A percentile compares a stretch with the other conserved stretches of the same genome.
phyloP scores from a whole-genome alignment of 1,284 basidiomycete genomes.

The Phylloboletellus chloephorus region DNA sequence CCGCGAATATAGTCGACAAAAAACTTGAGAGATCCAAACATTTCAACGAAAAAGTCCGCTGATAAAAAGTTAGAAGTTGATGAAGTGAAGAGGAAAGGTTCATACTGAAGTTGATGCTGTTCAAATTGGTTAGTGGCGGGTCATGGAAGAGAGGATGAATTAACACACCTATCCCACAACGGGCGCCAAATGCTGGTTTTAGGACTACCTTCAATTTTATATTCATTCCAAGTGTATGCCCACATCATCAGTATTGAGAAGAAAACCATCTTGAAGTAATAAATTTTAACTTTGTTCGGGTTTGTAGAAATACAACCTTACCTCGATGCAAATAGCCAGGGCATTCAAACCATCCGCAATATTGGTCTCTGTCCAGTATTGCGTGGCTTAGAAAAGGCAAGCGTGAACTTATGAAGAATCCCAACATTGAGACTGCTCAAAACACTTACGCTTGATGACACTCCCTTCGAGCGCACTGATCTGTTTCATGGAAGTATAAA shows the following conservation, averaged over 20 bases:
- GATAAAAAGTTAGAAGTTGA: slow-evolving; percentile 10
- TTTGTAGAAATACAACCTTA: slow-evolving; percentile 24
- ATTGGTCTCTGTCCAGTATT: slow-evolving; percentile 77
- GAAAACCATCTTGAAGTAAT: slow-evolving; percentile 62
- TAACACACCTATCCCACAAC: slow-evolving; percentile 62
- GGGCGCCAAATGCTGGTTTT: slow-evolving; percentile 57
- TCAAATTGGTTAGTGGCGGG: slow-evolving; percentile 8
- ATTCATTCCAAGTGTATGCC: slow-evolving; percentile 73
- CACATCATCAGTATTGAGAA: slow-evolving; percentile 75
- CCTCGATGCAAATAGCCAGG: slow-evolving; percentile 78
- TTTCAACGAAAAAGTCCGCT: slow-evolving; percentile 67
- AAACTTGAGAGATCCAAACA: slow-evolving; percentile 56
- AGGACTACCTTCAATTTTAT: slow-evolving; percentile 36
- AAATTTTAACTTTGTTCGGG: slow-evolving; percentile 4
- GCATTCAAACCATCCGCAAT: slow-evolving; percentile 81
- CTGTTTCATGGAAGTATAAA: slow-evolving; percentile 32
- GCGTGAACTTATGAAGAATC: not conserved
- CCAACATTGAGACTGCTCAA: not conserved
- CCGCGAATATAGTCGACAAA: slow-evolving; percentile 48
- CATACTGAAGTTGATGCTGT: slow-evolving; percentile 68
- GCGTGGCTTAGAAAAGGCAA: slow-evolving; percentile 41
- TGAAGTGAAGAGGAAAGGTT: not conserved
- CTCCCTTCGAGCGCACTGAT: slow-evolving; percentile 52
- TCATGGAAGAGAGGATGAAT: not conserved
- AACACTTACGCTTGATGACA: slow-evolving; percentile 52